Evolutionary conservation across 2,329 filamentous ascomycete species (phyloP), one percentile per base, ranked within the genome.

Genomic region (Nigrograna mackinnonii): DNA sequence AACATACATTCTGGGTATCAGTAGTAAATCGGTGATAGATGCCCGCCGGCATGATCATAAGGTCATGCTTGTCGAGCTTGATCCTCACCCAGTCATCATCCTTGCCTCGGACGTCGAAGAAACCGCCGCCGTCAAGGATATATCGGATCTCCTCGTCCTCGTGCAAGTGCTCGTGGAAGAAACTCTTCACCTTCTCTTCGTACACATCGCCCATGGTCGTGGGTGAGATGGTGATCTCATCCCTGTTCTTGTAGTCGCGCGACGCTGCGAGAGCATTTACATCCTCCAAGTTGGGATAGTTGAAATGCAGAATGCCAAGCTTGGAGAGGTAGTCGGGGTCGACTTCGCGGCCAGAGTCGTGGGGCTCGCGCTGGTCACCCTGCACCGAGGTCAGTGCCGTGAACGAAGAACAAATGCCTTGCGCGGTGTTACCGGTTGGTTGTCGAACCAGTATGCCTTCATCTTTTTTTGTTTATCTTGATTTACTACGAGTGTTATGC

Each of bases 101-200:
- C 68, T 87, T 77, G 61, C 83, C 86, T 36, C 94, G 78, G 3
- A 99, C 91, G 70, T 99, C 94, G 66, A 99, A 99, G 69, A 87
- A 99, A 0, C 94, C 94, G 41, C 82, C 80, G 0, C 94, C 94
- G 47, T 86, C 91, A 22, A 90, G 78, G 54, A 99, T 91, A 63
- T 96, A 99, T 35, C 94, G 79, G 54, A 99, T 99, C 79, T 99
- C 94, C 74, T 99, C 94, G 57, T 99, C 94, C 75, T 99, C 94
- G 67, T 99, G 94, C 59, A 99, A 70, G 69, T 99, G 94, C 78
- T 99, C 94, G 58, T 87, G 69, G 75, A 97, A 99, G 76, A 99
- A 99, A 54, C 73, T 83, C 75, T 90, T 91, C 50, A 99, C 90
- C 71, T 97, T 97, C 50, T 87, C 82, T 72, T 99, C 92, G 74